Base-by-base conservation (phyloP, 2,329 filamentous ascomycete genomes). In the Samsoniella hepiali region DNA sequence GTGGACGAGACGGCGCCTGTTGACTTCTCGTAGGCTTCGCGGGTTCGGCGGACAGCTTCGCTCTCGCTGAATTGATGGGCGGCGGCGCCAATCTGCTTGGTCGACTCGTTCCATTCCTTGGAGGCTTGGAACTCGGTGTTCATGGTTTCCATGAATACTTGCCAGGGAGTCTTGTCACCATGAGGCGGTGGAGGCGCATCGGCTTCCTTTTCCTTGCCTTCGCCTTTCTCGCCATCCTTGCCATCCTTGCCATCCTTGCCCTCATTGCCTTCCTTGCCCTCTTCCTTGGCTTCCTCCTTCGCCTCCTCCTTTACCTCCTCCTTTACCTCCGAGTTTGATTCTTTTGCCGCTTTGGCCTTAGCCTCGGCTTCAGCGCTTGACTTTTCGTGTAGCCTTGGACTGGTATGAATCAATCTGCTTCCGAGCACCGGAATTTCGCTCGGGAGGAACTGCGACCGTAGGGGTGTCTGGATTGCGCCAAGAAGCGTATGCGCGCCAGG, bases 21-120 rank as follows among this genome's bases (percentile, higher is more conserved):
- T 8, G 93, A 93, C 69, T 91, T 89, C 72, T 91, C 88, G 74
- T 97, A 97, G 8, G 92, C 94, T 68, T 92, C 88, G 68, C 91
- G 87, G 36, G 94, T 95, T 70, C 88, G 87, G 72, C 92, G 89
- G 17, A 99, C 91, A 22, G 89, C 91, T 73, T 97, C 93, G 72
- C 93, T 97, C 78, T 98, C 94, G 38, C 89, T 89, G 73, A 99
- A 95, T 71, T 97, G 88, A 73, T 97, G 90, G 22, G 94, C 92
- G 6, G 90, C 91, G 56, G 91, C 91, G 22, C 91, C 91, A 49
- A 99, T 85, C 68, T 95, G 91, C 80, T 99, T 98, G 49, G 94
- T 99, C 50, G 92, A 96, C 74, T 99, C 95, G 73, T 99, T 97
- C 95, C 95, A 99, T 76, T 99, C 95, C 74, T 98, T 97, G 17